Percentiles rank a stretch among this genome's conserved stretches.
These are phyloP conservation scores for Leishmania lainsoni DNA, from an alignment of 208 protist genomes.

Conservation along the genomic window DNA sequence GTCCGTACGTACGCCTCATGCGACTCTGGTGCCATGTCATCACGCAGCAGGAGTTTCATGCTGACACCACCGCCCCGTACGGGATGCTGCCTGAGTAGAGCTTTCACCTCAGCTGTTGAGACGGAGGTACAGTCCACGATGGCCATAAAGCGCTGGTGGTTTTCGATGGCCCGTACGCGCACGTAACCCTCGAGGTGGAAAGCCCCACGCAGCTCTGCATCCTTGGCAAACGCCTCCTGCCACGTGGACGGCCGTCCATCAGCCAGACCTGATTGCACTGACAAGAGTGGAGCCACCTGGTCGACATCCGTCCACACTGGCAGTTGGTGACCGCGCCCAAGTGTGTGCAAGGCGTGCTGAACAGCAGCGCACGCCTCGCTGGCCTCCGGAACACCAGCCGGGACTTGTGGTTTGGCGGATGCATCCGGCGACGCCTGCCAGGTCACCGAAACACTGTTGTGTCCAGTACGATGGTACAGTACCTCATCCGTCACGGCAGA, in stretches of 20 bases:
- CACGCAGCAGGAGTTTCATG: slow-evolving; percentile 16
- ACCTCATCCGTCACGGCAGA: slow-evolving; percentile 55
- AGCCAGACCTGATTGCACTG: neutral
- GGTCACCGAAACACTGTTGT: slow-evolving; percentile 36
- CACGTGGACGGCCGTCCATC: slow-evolving; percentile 22
- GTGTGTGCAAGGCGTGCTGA: slow-evolving; percentile 46
- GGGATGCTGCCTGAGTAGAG: slow-evolving; percentile 21
- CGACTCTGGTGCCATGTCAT: neutral
- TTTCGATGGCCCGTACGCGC: slow-evolving; percentile 34
- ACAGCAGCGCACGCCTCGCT: slow-evolving; percentile 10
- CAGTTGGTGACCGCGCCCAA: slow-evolving; percentile 56
- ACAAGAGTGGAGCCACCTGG: slow-evolving; percentile 47
- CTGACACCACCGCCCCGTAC: neutral
- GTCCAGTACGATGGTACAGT: slow-evolving; percentile 37
- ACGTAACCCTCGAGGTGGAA: slow-evolving; percentile 53
- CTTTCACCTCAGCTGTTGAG: slow-evolving; percentile 13
- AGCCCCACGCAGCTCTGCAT: slow-evolving; percentile 15
- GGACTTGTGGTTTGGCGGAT: neutral
- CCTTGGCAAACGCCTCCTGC: slow-evolving; percentile 10
- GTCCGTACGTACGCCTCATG: neutral
- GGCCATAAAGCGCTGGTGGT: slow-evolving; percentile 12
- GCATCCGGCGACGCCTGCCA: slow-evolving; percentile 1
- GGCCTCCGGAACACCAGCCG: neutral
- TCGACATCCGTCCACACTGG: slow-evolving; percentile 65
- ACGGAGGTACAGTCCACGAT: slow-evolving; percentile 53